Base-by-base conservation (phyloP, 768 basidiomycete species). In the Tylopilus plumbeoviolaceoides region DNA sequence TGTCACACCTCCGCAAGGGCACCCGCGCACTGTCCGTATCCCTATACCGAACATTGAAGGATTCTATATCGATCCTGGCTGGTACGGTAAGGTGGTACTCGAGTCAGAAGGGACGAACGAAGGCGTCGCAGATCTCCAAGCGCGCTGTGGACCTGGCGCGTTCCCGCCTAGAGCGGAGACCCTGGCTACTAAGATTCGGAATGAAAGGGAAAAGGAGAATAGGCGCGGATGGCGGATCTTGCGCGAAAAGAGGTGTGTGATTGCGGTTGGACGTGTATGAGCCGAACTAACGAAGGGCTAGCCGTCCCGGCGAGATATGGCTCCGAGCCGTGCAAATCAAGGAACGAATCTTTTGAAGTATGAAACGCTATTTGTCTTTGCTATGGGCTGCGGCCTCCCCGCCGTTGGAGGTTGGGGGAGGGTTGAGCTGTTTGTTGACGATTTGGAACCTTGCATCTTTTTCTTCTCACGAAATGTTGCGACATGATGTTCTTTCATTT, bases 41-140 rank as follows among this genome's bases (percentile, higher is more conserved):
- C 80, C 80, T 0, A 81, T 85, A 10, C 84, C 85, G 0, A 78
- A 78, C 5, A 70, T 77, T 0, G 72, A 78, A 3, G 75, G 74
- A 17, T 75, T 83, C 49, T 77, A 76, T 39, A 80, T 92, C 14
- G 89, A 93, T 64, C 71, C 83, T 5, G 84, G 86, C 39, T 94
- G 91, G 91, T 87, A 84, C 60, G 91, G 91, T 4, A 85, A 80
- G 0, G 78, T 94, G 42, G 80, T 93, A 25, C 79, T 94, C 23
- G 91, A 94, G 73, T 83, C 88, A 11, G 89, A 92, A 64, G 90
- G 90, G 36, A 93, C 91, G 40, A 87, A 91, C 64, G 91, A 94
- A 62, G 83, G 87, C 10, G 77, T 91, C 23, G 81, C 79, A 18
- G 91, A 92, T 68, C 73, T 94, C 55, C 86, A 87, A 58, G 78